Base-by-base conservation (phyloP, 257 asterid species). In the Solanum chilense region DNA sequence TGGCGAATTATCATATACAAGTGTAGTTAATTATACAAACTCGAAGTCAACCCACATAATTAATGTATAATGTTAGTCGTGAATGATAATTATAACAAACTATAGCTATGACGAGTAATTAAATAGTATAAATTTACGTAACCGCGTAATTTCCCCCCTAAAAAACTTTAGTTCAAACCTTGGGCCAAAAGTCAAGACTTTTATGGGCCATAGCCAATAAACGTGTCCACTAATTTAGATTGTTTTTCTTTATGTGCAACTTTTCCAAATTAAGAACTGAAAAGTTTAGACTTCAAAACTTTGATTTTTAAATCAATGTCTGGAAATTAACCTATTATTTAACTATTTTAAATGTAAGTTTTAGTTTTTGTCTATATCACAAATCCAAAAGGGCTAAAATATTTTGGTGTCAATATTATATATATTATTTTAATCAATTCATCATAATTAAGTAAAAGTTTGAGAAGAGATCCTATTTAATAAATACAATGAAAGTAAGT, bases 111-210 rank as follows among this genome's bases (percentile, higher is more conserved):
- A 33, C 3, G 35, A 33, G 35, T 33, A 33, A 33, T 33, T 33
- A 33, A 33, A 0, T 33, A 33, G 5, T 33, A 33, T 33, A 33
- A 33, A 33, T 33, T 33, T 33, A 1, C 1, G 1, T 33, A 33
- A 33, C 0, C 1, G 35, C 5, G 1, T 33, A 33, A 33, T 3
- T 33, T 4, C 4, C 0, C 1, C 0, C 1, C n/a, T n/a, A 33
- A 33, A 5, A 0, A 5, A 37, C 2, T 37, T 37, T 6, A 6
- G 6, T 71, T 33, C 25, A 33, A 2, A 16, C 4, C 7, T 16
- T 33, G 25, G 78, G 15, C 13, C 25, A 23, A 16, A 70, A 33
- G 18, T 5, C 16, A 14, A 69, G 42, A 15, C 15, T 70, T 31
- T 31, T 37, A 70, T 70, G 44, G 44, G 78, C 42, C 78, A 5